Base-by-base conservation (phyloP, 129 eudicot genomes). In the Helichrysum umbraculigerum region DNA sequence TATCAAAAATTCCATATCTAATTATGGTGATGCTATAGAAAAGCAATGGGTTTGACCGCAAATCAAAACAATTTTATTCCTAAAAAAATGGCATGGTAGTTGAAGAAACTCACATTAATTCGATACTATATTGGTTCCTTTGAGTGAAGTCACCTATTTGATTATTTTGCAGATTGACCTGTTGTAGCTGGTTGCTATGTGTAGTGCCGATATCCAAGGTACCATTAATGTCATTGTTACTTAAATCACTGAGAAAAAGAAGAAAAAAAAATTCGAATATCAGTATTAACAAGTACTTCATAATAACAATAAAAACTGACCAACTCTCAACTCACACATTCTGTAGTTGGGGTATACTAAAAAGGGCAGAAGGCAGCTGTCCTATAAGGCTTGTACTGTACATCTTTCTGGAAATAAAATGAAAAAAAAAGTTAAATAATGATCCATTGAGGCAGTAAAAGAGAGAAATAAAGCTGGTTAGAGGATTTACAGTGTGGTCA, bases 81-180 rank as follows among this genome's bases (percentile, higher is more conserved):
- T 19, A 28, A 17, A 6, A 34, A 72, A 14, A 6, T 47, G 64
- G 30, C 74, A 68, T 21, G 15, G 21, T 16, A 25, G 11, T 9
- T 32, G 41, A 12, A 73, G 21, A 67, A 82, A 70, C 88, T 81
- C 65, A 90, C 96, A 82, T 79, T 65, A 87, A 39, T 47, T 74
- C 56, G 28, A 72, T 35, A 37, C 9, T 33, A 37, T 58, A 14
- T 58, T 74, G 66, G 4, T 54, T 74, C 33, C 83, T 67, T 80
- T 74, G 83, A 59, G 47, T 51, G 65, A 80, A 80, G 59, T 35
- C 62, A 30, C 6, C n/a, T 30, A 76, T 82, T 66, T 78, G 83
- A 80, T 92, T 92, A 83, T 88, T 76, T 88, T 80, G 84, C 85
- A 92, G 80, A 77, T 92, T 91, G 71, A 90, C 87, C 44, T 85